Conservation (phyloP, 2,329 filamentous ascomycete species). For the Fusarium abutilonis region DNA sequence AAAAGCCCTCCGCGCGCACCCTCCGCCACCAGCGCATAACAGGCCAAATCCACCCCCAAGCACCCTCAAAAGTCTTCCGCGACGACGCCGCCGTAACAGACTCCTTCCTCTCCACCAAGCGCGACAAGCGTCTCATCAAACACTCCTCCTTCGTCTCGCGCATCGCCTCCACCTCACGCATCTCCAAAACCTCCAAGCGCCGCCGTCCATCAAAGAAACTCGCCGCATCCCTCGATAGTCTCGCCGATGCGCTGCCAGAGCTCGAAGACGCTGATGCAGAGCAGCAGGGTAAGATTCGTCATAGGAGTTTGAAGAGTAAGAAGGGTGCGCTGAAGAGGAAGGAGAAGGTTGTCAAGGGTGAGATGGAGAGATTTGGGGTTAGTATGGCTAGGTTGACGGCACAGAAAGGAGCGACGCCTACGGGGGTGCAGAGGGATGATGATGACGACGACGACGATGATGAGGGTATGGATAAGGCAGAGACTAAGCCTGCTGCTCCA, state of each 20-base stretch:
- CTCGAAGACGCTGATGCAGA: constrained; percentile 59
- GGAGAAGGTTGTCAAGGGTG: constrained; percentile 79
- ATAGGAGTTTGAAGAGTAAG: constrained; percentile 77
- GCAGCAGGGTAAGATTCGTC: constrained; percentile 69
- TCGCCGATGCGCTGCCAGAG: constrained; percentile 83
- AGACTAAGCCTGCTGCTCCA: constrained; percentile 28
- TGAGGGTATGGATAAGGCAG: constrained; percentile 28
- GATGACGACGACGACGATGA: constrained; percentile 30
- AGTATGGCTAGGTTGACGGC: constrained; percentile 80
- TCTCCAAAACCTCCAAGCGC: constrained; percentile 45
- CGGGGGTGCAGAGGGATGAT: constrained; percentile 12
- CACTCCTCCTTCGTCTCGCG: constrained; percentile 82
- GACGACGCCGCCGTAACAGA: constrained; percentile 62
- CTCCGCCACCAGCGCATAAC: constrained; percentile 64
- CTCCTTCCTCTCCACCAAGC: constrained; percentile 76
- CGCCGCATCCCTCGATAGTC: constrained; percentile 74
- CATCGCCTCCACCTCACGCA: constrained; percentile 68
- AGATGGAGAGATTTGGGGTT: constrained; percentile 84
- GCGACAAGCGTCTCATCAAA: constrained; percentile 84
- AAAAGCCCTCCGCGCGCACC: constrained; percentile 66
- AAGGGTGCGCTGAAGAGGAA: constrained; percentile 86
- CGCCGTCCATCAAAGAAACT: constrained; percentile 79
- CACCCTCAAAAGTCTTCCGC: constrained; percentile 63
- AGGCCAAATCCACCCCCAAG: constrained; percentile 59
- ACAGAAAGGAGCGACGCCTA: constrained; percentile 28